Evolutionary conservation across 306 rosid species (phyloP).

Genomic region (Nissolia schottii): DNA sequence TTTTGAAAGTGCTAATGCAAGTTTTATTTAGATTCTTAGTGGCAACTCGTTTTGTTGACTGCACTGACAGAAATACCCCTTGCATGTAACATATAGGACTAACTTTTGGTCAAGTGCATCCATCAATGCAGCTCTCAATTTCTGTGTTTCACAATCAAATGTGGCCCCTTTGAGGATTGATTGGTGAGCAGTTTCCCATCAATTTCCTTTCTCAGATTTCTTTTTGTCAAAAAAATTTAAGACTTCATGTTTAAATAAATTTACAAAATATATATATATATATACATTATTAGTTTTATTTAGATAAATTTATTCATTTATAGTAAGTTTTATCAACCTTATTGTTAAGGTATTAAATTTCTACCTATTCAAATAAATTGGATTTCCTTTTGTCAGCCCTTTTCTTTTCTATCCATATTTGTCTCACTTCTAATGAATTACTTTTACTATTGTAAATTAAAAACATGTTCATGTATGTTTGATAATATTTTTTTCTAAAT

Average conservation of each 20-base stretch:
- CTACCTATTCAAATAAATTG: too few species aligned
- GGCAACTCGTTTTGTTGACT: background rate
- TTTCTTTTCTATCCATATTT: background rate
- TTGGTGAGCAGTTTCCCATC: background rate
- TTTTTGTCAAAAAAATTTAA: too few species aligned
- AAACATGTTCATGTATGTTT: background rate
- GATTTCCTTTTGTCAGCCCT: too few species aligned
- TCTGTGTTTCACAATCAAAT: background rate
- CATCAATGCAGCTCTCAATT: background rate
- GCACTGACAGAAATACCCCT: conserved; percentile 13
- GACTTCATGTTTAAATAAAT: too few species aligned
- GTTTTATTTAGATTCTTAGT: background rate
- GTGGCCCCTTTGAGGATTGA: background rate
- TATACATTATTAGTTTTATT: too few species aligned
- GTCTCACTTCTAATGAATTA: too few species aligned
- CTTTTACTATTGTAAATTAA: background rate
- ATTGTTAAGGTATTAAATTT: too few species aligned
- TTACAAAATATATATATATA: too few species aligned
- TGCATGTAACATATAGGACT: background rate
- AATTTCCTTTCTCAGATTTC: background rate
- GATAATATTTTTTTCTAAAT: background rate
- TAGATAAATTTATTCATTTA: too few species aligned
- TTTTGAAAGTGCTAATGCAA: background rate
- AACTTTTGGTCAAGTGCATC: conserved; percentile 30
- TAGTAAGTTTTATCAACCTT: too few species aligned